A percentile compares a stretch with the other conserved stretches of the same genome.
These are phyloP conservation scores for Fonsecaea pedrosoi DNA, from an alignment of 2,329 filamentous ascomycete genomes.

Conservation along the genomic window DNA sequence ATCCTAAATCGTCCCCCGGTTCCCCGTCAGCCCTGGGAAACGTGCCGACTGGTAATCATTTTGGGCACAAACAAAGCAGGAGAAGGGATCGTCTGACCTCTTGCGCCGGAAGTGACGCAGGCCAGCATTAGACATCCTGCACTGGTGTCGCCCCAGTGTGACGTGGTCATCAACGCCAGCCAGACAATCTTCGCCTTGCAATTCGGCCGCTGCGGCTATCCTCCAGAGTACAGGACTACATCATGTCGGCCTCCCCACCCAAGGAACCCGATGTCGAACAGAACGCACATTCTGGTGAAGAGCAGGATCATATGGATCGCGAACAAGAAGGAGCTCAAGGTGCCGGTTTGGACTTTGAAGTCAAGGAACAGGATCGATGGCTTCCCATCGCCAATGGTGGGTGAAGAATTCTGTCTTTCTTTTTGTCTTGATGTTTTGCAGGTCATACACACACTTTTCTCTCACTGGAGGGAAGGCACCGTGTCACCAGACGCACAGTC, in stretches of 20 bases:
- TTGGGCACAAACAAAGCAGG: conserved; percentile 37
- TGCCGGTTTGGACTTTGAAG: conserved; percentile 88
- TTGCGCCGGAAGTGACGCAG: conserved; percentile 37
- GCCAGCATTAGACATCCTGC: conserved; percentile 37
- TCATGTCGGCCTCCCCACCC: conserved; percentile 95
- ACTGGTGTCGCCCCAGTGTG: conserved; percentile 42
- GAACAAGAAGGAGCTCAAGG: conserved; percentile 71
- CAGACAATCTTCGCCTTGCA: conserved; percentile 46
- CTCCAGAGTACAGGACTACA: conserved; percentile 59
- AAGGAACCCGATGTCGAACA: conserved; percentile 85
- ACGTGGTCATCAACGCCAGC: conserved; percentile 52
- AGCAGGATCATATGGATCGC: conserved; percentile 86
- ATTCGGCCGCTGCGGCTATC: conserved; percentile 46
- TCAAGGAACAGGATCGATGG: conserved; percentile 99
- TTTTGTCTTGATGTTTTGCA: conserved; percentile 38
- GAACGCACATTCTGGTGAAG: conserved; percentile 89
- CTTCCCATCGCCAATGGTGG: conserved; percentile 99
- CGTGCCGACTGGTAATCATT: conserved; percentile 31
- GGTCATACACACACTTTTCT: neutral
- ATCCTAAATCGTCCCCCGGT: conserved; percentile 7
- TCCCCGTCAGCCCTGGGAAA: conserved; percentile 21
- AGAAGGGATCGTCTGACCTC: conserved; percentile 35
- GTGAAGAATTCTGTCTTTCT: conserved; percentile 56
- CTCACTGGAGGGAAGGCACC: neutral
- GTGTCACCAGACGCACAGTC: conserved; percentile 31